Evolutionary conservation across 2,329 filamentous ascomycete species (phyloP).

Genomic region (Pseudogymnoascus sp.): DNA sequence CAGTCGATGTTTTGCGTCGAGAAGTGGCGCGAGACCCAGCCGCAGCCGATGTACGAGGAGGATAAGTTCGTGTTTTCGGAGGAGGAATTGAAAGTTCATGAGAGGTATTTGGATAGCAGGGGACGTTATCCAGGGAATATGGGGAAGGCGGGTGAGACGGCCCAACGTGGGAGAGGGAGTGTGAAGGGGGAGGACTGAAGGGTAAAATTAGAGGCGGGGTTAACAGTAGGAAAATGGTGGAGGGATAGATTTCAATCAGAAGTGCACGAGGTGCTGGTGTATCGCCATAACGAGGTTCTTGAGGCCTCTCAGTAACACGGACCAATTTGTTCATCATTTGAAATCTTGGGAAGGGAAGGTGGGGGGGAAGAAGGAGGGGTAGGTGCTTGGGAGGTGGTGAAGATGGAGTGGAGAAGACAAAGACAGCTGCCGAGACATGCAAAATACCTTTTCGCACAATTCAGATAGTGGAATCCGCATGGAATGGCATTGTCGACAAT

Average conservation of each 20-base stretch:
- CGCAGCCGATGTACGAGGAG: neutral
- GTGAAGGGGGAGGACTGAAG: neutral
- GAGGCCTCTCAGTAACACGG: conserved; percentile 11
- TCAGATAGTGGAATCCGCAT: neutral
- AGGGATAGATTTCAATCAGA: neutral
- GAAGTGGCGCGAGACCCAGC: neutral
- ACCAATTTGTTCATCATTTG: conserved; percentile 11
- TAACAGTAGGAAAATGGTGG: neutral
- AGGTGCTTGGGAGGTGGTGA: neutral
- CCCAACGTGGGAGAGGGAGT: neutral
- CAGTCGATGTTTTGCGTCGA: neutral
- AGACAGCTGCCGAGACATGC: neutral
- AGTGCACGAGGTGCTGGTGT: conserved; percentile 10
- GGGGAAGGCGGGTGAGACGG: neutral
- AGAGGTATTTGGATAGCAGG: neutral
- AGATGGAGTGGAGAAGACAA: neutral
- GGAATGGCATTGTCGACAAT: neutral
- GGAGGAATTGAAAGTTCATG: neutral
- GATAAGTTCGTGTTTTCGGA: neutral
- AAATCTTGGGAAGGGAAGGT: neutral
- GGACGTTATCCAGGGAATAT: neutral
- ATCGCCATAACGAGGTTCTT: conserved; percentile 9
- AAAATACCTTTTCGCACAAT: neutral
- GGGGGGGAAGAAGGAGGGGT: neutral
- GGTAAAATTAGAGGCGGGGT: neutral